phyloP scores from a whole-genome alignment of 148 eudicot species.

The Cornus kousa region DNA sequence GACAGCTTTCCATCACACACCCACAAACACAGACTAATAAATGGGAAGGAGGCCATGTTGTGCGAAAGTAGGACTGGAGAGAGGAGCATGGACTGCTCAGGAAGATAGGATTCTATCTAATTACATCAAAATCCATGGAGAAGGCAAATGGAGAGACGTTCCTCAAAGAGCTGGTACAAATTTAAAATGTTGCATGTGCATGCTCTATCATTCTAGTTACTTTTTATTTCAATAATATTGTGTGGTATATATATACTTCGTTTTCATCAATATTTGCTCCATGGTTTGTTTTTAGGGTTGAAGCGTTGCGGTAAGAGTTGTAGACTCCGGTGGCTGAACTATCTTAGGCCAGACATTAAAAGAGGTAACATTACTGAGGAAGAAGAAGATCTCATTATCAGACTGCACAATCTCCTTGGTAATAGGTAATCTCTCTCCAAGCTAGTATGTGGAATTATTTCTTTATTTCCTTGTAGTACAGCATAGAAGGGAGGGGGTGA shows the following conservation, averaged over 20 bases:
- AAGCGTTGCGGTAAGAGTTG: constrained; percentile 31
- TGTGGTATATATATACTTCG: too few relatives aligned
- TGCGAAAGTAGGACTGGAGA: constrained; percentile 23
- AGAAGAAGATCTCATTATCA: constrained; percentile 28
- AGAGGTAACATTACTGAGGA: constrained; percentile 19
- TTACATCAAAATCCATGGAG: constrained; percentile 23
- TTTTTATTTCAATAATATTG: background rate
- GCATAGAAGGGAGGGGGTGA: too few relatives aligned
- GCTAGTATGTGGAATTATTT: too few relatives aligned
- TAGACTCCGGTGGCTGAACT: constrained; percentile 28
- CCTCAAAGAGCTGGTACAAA: constrained; percentile 17
- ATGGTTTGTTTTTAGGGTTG: constrained; percentile 4
- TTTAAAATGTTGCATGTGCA: background rate
- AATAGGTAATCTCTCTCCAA: constrained; percentile 16
- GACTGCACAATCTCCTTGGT: constrained; percentile 26
- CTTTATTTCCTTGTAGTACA: too few relatives aligned
- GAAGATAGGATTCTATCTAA: constrained; percentile 20
- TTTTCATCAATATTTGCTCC: background rate
- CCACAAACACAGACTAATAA: background rate
- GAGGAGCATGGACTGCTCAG: constrained; percentile 30
- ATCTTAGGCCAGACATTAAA: constrained; percentile 27
- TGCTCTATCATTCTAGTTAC: too few relatives aligned
- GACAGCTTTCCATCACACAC: background rate
- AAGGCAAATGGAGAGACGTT: constrained; percentile 30
- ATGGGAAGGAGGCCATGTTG: constrained; percentile 35